Evolutionary conservation across 331 rosid genomes (phyloP).

Genomic region (Spiraea crenata): DNA sequence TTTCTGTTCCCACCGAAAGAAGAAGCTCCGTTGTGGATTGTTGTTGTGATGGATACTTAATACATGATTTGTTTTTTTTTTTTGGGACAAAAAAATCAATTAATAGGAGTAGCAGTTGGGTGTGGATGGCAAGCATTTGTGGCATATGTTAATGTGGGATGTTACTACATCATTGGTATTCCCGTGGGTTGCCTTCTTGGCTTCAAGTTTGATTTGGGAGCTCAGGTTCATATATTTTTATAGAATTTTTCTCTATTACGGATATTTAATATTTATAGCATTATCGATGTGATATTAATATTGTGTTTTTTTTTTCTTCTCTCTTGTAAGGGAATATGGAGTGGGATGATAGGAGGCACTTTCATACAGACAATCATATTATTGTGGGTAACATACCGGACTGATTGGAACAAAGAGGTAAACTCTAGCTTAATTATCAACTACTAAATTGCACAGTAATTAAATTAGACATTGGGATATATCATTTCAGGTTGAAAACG

Average conservation of each 20-base stretch:
- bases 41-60: background rate
- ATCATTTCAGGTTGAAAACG: constrained; percentile 30
- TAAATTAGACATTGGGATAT: background rate
- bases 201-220: constrained; percentile 55
- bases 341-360: constrained; percentile 48
- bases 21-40: background rate
- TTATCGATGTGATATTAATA: background rate
- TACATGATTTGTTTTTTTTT: too few relatives aligned
- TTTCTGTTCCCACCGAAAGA: too few relatives aligned
- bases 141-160: constrained; percentile 68
- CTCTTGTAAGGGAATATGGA: constrained; percentile 43
- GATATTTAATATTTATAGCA: background rate
- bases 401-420: constrained; percentile 50
- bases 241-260: too few relatives aligned
- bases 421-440: background rate
- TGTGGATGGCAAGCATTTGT: constrained; percentile 83
- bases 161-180: constrained; percentile 57
- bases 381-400: constrained; percentile 38
- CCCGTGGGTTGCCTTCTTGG: constrained; percentile 67
- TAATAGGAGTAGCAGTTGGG: constrained; percentile 70
- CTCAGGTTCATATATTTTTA: constrained; percentile 17
- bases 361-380: constrained; percentile 37
- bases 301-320: background rate
- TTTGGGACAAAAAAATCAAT: background rate
- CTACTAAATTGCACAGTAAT: background rate